These are phyloP conservation scores for Thalassiosira ordinaria DNA, from an alignment of 352 stramenopile species.

Conservation along the genomic window DNA sequence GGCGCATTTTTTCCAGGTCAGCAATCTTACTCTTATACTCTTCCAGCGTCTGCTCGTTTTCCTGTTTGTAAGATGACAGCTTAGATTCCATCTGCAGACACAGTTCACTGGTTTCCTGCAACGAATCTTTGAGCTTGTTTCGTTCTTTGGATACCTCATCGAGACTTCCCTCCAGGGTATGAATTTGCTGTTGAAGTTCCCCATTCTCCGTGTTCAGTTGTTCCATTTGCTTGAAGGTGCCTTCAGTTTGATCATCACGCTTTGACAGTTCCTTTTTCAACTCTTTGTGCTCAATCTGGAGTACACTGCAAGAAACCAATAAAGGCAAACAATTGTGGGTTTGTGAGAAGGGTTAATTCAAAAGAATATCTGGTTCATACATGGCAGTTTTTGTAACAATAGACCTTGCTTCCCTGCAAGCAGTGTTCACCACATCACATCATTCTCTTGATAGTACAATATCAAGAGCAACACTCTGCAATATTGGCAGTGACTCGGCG, in stretches of 20 bases:
- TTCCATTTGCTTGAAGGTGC: not conserved
- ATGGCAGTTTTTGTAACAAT: too few species aligned
- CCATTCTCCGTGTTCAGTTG: slow-evolving; percentile 14
- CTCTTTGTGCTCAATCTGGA: slow-evolving; percentile 25
- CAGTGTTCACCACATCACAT: too few species aligned
- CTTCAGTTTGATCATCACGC: slow-evolving; percentile 17
- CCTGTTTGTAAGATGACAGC: slow-evolving; percentile 7
- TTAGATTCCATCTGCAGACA: slow-evolving; percentile 20
- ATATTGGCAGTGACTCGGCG: too few species aligned
- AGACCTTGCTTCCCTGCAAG: too few species aligned
- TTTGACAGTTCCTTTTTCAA: slow-evolving; percentile 2
- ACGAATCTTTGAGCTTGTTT: slow-evolving; percentile 10
- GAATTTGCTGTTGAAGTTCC: slow-evolving; percentile 5
- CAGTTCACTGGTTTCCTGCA: slow-evolving; percentile 10
- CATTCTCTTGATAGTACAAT: too few species aligned
- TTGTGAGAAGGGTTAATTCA: not conserved
- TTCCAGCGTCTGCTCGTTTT: slow-evolving; percentile 8
- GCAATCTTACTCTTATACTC: not conserved
- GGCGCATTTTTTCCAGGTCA: not conserved
- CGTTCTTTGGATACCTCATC: slow-evolving; percentile 26
- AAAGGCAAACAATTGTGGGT: not conserved
- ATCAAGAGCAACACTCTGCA: too few species aligned
- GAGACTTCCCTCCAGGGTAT: not conserved
- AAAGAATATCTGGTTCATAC: not conserved
- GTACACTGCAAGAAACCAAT: slow-evolving; percentile 5